Base-by-base conservation (phyloP, 1,284 basidiomycete species). In the Ustilago crameri region DNA sequence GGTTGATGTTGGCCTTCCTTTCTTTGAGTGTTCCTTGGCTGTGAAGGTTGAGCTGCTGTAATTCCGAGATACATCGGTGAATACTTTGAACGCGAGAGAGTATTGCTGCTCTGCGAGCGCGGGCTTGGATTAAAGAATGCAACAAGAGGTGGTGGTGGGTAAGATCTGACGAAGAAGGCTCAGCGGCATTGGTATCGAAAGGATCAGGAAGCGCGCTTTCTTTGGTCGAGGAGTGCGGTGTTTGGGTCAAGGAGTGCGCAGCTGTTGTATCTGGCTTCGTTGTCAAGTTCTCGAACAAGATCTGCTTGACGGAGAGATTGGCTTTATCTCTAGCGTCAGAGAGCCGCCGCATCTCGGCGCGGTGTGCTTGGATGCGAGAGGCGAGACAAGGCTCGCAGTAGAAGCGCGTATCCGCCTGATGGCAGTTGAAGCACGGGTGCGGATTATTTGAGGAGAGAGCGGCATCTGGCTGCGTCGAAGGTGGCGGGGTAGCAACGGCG, bases 381-480 rank as follows among this genome's bases (percentile, higher is more conserved):
- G 53, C 35, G 44, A 75, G 51, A 30, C 75, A 76, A 9, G 54
- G 51, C 10, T 61, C 57, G 52, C 75, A 76, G 32, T 56, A 76
- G 58, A 76, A 76, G 30, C 56, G 56, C 3, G 62, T 56, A 18
- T 75, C 59, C 34, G 55, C 46, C 32, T 56, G 63, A 34, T 57
- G 63, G 23, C 75, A 76, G 24, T 76, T 56, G 1, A 55, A 41
- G 34, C 74, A 76, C 18, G 47, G 26, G 18, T 62, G 51, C 5
- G 65, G 32, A 4, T 35, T 22, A 17, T 14, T 38, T 3, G 42
- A 34, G 12, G 43, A 26, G 9, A 20, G 3, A 9, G 45, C 22
- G 2, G 42, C 30, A 12, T 41, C 20, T 9, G 34, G n/a, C 8
- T 24, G n/a, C 22, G 51, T 5, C 20, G 40, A 20, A 22, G 50